A percentile compares a stretch with the other conserved stretches of the same genome.
Evolutionary conservation across 345 rosid genomes (phyloP).

Genomic region (Hibiscus syriacus): DNA sequence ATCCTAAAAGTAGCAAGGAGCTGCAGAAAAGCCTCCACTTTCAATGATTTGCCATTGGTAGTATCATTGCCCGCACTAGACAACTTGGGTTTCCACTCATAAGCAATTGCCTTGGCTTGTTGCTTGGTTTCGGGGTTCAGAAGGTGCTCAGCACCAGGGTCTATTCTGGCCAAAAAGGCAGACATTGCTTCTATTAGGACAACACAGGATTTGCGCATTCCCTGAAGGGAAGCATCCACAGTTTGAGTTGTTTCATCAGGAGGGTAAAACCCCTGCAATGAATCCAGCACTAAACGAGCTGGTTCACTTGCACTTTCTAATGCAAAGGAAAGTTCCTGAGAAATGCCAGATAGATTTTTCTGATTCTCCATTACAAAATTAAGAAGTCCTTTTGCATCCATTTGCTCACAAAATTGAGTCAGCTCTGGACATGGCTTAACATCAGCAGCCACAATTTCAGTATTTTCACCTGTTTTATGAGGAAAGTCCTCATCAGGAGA

Average conservation of each 20-base stretch:
- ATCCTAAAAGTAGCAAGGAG: too few species aligned
- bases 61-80: too few species aligned
- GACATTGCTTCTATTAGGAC: constrained; percentile 47
- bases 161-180: constrained; percentile 40
- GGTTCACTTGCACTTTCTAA: constrained; percentile 51
- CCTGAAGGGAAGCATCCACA: constrained; percentile 46
- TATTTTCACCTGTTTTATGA: constrained; percentile 28
- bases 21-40: too few species aligned
- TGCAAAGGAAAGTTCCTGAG: constrained; percentile 45
- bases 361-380: constrained; percentile 38
- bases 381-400: constrained; percentile 57
- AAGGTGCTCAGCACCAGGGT: constrained; percentile 48
- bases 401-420: constrained; percentile 47
- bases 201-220: constrained; percentile 45
- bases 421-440: constrained; percentile 44
- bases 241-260: constrained; percentile 36
- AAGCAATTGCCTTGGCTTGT: constrained; percentile 27
- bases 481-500: too few species aligned
- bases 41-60: too few species aligned
- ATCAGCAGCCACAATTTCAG: constrained; percentile 30
- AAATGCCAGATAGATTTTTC: constrained; percentile 31
- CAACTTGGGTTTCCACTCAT: too few species aligned
- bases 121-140: constrained; percentile 46
- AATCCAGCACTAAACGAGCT: too few species aligned
- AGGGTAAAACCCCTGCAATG: constrained; percentile 47